Conservation (phyloP, 768 basidiomycete species). For the Tulasnella sp. region DNA sequence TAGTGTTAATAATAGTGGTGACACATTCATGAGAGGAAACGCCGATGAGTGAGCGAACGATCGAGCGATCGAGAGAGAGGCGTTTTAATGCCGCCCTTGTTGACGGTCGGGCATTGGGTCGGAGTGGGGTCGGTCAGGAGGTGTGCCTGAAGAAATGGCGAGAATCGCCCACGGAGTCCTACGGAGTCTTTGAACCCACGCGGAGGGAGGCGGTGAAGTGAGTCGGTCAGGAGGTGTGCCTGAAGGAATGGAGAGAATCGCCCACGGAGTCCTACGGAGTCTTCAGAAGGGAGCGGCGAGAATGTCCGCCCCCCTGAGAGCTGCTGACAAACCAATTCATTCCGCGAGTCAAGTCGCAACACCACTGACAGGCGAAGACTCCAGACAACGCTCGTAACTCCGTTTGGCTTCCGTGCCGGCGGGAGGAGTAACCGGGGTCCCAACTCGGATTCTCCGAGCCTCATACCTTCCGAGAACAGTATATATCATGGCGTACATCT, state of each 20-base stretch:
- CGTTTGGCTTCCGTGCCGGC: background rate
- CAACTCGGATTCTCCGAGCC: background rate
- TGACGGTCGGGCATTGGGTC: too few relatives aligned
- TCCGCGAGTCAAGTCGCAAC: background rate
- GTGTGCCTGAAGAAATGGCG: background rate
- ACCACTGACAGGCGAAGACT: background rate
- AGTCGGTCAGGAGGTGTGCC: background rate
- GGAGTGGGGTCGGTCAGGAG: background rate
- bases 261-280: background rate
- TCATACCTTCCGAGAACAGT: background rate
- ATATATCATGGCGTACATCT: background rate
- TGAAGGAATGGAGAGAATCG: background rate
- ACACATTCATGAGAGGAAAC: background rate
- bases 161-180: background rate
- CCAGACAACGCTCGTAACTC: background rate
- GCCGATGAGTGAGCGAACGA: background rate
- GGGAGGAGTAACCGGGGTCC: background rate
- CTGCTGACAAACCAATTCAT: background rate
- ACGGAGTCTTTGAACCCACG: too few relatives aligned
- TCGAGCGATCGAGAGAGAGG: background rate
- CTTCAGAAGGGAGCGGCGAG: background rate
- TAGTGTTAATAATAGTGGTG: background rate
- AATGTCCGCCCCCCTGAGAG: too few relatives aligned
- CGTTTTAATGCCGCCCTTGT: too few relatives aligned
- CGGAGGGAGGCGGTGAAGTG: too few relatives aligned